Percentiles rank a stretch among this genome's conserved stretches.
These are phyloP conservation scores for Toxoplasma gondii DNA, from an alignment of 169 alveolate genomes.

Conservation along the genomic window DNA sequence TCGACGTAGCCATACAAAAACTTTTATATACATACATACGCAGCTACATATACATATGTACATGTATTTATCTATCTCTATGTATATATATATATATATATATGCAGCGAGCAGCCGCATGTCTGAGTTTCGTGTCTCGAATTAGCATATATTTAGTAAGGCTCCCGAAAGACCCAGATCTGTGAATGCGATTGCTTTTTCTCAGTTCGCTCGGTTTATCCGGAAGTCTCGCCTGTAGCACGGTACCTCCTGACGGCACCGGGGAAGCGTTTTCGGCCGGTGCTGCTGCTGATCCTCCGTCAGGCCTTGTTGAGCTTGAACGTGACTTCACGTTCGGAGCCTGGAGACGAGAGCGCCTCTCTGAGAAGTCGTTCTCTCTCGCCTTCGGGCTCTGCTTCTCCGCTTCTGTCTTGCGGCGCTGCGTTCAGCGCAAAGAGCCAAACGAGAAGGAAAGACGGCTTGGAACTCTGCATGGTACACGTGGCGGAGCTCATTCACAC, in stretches of 20 bases:
- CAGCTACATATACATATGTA: no score
- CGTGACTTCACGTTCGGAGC: not conserved
- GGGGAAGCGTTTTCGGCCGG: constrained; percentile 68
- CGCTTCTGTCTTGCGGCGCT: no score
- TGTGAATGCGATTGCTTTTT: not conserved
- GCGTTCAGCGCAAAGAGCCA: no score
- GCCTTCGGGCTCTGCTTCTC: no score
- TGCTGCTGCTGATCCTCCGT: constrained; percentile 50
- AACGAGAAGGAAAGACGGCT: not conserved
- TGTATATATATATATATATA: no score
- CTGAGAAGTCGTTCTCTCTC: not conserved
- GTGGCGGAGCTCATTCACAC: constrained; percentile 70
- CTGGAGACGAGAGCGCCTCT: not conserved
- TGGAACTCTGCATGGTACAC: constrained; percentile 36
- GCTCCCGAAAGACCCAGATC: no score
- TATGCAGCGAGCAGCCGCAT: no score
- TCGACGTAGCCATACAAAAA: no score
- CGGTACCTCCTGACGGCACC: constrained; percentile 50
- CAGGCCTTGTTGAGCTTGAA: not conserved
- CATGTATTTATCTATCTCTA: no score
- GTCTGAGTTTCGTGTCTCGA: no score
- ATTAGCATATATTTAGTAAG: no score
- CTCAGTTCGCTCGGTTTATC: constrained; percentile 34
- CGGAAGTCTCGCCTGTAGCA: constrained; percentile 58
- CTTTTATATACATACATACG: no score